Conservation (phyloP, 2,329 filamentous ascomycete genomes). For the Claviceps pusilla region DNA sequence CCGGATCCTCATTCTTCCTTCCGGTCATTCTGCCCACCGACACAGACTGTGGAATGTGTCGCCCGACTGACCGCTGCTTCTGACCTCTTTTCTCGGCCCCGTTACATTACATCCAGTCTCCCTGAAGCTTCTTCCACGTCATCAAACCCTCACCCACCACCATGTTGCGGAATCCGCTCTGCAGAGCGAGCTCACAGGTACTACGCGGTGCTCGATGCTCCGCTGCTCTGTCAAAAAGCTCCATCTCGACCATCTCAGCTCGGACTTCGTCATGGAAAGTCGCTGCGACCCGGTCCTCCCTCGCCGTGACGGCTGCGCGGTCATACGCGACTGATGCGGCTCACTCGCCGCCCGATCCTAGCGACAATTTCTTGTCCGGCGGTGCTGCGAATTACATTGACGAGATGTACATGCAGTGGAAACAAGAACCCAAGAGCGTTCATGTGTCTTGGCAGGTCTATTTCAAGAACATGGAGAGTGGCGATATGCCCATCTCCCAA, state of each 20-base stretch:
- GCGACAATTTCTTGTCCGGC: slow-evolving; percentile 90
- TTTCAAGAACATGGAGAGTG: slow-evolving; percentile 98
- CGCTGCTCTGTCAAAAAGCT: slow-evolving; percentile 23
- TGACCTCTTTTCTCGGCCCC: slow-evolving; percentile 8
- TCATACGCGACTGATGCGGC: slow-evolving; percentile 39
- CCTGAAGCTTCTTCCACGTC: slow-evolving; percentile 4
- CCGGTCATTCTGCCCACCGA: slow-evolving; percentile 13
- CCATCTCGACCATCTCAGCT: slow-evolving; percentile 26
- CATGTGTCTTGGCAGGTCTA: slow-evolving; percentile 98
- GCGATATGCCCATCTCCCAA: slow-evolving; percentile 93
- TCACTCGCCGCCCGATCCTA: slow-evolving; percentile 53
- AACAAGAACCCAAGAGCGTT: slow-evolving; percentile 79
- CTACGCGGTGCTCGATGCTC: slow-evolving; percentile 37
- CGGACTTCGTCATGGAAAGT: slow-evolving; percentile 30
- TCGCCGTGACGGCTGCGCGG: slow-evolving; percentile 35
- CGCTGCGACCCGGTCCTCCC: slow-evolving; percentile 30
- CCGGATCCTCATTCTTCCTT: neutral
- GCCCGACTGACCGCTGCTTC: slow-evolving; percentile 8
- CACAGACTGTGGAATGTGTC: slow-evolving; percentile 19
- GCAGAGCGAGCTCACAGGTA: slow-evolving; percentile 50
- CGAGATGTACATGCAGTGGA: slow-evolving; percentile 99
- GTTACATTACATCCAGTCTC: neutral
- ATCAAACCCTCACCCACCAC: slow-evolving; percentile 15
- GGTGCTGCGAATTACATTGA: slow-evolving; percentile 98
- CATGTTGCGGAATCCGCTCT: slow-evolving; percentile 59